Evolutionary conservation across 768 basidiomycete genomes (phyloP).

Genomic region (Xerocomus brunneocitrinus): DNA sequence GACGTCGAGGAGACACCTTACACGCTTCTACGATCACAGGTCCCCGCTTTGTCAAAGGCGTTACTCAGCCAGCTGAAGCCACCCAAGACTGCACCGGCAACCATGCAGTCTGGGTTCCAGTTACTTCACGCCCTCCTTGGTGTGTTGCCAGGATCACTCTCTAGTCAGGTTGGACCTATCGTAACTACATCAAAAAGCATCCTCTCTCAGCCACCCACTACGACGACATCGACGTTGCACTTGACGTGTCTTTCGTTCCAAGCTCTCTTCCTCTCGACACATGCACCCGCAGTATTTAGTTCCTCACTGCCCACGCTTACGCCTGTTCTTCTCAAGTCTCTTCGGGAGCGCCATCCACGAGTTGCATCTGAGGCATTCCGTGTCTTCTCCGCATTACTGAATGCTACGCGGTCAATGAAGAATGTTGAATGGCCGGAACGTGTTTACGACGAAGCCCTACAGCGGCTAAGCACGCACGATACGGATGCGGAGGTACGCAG

Average conservation of each 20-base stretch:
- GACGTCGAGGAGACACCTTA: slow-evolving; percentile 71
- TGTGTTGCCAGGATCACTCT: slow-evolving; percentile 80
- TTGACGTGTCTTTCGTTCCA: slow-evolving; percentile 84
- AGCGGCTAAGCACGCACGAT: slow-evolving; percentile 68
- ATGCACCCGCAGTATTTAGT: slow-evolving; percentile 52
- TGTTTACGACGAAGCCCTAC: slow-evolving; percentile 71
- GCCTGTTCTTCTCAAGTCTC: slow-evolving; percentile 67
- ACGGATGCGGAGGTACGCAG: slow-evolving; percentile 89
- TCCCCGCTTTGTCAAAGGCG: slow-evolving; percentile 73
- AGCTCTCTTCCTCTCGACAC: slow-evolving; percentile 71
- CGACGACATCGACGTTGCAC: slow-evolving; percentile 78
- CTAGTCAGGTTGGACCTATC: slow-evolving; percentile 61
- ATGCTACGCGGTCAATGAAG: slow-evolving; percentile 66
- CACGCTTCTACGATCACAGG: slow-evolving; percentile 66
- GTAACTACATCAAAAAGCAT: slow-evolving; percentile 60
- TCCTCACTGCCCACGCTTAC: slow-evolving; percentile 62
- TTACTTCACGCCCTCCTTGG: slow-evolving; percentile 71
- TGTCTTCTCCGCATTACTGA: slow-evolving; percentile 79
- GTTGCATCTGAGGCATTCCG: slow-evolving; percentile 86
- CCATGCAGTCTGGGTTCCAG: slow-evolving; percentile 82
- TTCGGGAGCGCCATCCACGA: slow-evolving; percentile 82
- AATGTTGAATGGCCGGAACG: slow-evolving; percentile 60
- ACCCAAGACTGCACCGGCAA: slow-evolving; percentile 68
- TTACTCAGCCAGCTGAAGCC: slow-evolving; percentile 83
- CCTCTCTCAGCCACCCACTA: slow-evolving; percentile 62